Evolutionary conservation across 2,329 filamentous ascomycete species (phyloP).

Genomic region (Aspergillus vadensis): DNA sequence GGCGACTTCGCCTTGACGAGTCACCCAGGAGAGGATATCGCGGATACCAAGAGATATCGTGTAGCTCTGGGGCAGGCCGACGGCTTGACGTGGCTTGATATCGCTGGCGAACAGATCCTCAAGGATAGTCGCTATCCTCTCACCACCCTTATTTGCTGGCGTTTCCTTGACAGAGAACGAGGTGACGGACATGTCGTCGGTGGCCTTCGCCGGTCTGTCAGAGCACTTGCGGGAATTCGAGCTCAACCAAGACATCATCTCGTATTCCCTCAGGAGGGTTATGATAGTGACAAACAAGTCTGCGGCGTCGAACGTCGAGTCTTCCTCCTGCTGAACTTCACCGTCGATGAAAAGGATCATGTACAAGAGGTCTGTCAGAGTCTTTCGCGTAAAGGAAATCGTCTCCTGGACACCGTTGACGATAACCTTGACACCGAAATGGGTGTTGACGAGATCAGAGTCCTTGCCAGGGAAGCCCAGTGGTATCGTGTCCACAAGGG

Average conservation of each 20-base stretch:
- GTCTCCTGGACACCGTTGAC: slow-evolving; percentile 79
- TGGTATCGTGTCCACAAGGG: slow-evolving; percentile 53
- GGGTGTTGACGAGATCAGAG: slow-evolving; percentile 56
- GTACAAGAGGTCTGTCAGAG: slow-evolving; percentile 80
- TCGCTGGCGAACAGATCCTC: slow-evolving; percentile 49
- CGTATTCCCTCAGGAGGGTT: slow-evolving; percentile 69
- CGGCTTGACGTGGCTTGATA: slow-evolving; percentile 45
- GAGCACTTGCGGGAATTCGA: slow-evolving; percentile 41
- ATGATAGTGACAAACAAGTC: slow-evolving; percentile 66
- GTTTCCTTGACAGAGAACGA: slow-evolving; percentile 30
- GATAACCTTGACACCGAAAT: slow-evolving; percentile 74
- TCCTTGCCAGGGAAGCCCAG: slow-evolving; percentile 44
- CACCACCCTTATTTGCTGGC: slow-evolving; percentile 23
- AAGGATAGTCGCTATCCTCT: slow-evolving; percentile 40
- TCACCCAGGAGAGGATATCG: slow-evolving; percentile 49
- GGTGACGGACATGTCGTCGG: slow-evolving; percentile 27
- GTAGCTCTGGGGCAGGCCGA: slow-evolving; percentile 45
- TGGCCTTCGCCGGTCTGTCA: slow-evolving; percentile 24
- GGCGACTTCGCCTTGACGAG: slow-evolving; percentile 56
- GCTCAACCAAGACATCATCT: slow-evolving; percentile 68
- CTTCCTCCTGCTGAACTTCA: slow-evolving; percentile 73
- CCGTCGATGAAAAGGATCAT: slow-evolving; percentile 84
- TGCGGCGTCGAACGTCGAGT: slow-evolving; percentile 64
- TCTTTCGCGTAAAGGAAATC: slow-evolving; percentile 68
- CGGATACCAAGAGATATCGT: slow-evolving; percentile 46